Base-by-base conservation (phyloP, 768 basidiomycete genomes). In the Suillus sp. region DNA sequence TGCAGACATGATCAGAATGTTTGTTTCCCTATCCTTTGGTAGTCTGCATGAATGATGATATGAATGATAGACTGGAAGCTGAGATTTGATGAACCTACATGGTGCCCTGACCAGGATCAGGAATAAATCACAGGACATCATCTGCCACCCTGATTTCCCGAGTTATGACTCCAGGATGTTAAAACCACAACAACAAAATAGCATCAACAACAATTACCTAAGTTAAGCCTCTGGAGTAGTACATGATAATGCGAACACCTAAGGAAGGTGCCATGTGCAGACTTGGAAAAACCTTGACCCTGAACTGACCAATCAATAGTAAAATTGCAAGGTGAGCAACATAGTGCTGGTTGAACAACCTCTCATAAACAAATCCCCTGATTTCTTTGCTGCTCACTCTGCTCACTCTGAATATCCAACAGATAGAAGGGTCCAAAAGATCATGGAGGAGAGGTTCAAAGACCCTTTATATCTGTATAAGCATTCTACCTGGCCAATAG, bases 1-100 rank as follows among this genome's bases (percentile, higher is more conserved):
- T 42, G 97, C 96, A 66, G 95, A 97, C 13, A 96, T 98, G 68
- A 99, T 89, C 32, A 99, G 80, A 48, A 96, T 80, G 72, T 99
- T 99, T 61, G 82, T 81, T 76, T 95, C 90, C 53, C 96, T 96
- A 51, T 88, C 83, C 75, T 90, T 89, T 13, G 97, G 97, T 48
- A 90, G 75, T 56, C 89, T 90, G 60, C 30, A 34, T 38, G 32
- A 53, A 56, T 20, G 37, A 54, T 34, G 11, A 53, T 42, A 57
- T 9, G 18, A 34, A 18, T 59, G 50, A 62, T 38, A 56, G 1
- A 47, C 20, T 22, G 18, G 45, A 27, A 38, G 25, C 5, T 38
- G 2, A 11, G 55, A 38, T 34, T 54, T 5, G 55, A 57, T 13
- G 63, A 50, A 47, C 65, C 50, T 77, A 87, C 86, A 82, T 81